phyloP scores from a whole-genome alignment of 2,329 filamentous ascomycete species.

The Colletotrichum higginsianum region DNA sequence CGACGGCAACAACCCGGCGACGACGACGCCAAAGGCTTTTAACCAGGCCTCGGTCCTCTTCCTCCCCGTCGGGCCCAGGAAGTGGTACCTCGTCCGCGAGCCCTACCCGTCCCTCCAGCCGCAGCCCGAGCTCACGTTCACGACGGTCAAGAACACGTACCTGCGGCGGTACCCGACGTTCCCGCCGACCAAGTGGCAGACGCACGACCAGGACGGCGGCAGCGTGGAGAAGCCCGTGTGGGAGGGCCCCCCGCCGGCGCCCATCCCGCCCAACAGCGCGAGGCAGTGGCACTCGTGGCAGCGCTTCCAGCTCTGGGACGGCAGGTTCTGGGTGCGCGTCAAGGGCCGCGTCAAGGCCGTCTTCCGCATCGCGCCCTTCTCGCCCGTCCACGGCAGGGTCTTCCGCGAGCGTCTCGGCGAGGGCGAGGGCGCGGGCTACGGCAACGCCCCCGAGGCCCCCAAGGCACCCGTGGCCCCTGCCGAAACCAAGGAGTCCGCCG shows the following conservation, averaged over 20 bases:
- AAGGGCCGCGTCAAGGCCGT: constrained; percentile 58
- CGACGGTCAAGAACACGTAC: not conserved
- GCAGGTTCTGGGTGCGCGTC: constrained; percentile 73
- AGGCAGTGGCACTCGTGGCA: constrained; percentile 50
- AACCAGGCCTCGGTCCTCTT: constrained; percentile 57
- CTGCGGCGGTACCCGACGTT: constrained; percentile 17
- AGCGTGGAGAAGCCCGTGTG: not conserved
- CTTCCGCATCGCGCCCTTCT: constrained; percentile 63
- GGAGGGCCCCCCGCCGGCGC: constrained; percentile 7
- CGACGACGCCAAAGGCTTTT: constrained; percentile 56
- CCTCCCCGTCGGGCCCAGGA: constrained; percentile 53
- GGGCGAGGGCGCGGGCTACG: constrained; percentile 30
- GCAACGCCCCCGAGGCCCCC: too few species aligned
- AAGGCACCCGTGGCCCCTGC: too few species aligned
- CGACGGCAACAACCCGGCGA: not conserved
- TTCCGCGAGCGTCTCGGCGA: constrained; percentile 62
- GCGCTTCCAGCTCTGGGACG: constrained; percentile 67
- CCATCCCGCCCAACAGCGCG: not conserved
- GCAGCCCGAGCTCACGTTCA: constrained; percentile 45
- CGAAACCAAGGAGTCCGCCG: not conserved
- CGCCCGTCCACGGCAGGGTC: constrained; percentile 58
- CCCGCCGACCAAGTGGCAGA: constrained; percentile 13
- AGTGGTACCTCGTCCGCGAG: constrained; percentile 63
- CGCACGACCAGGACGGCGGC: not conserved
- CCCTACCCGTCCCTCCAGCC: constrained; percentile 60